phyloP scores from a whole-genome alignment of 2,329 filamentous ascomycete genomes.

The Hypoxylon sp. region DNA sequence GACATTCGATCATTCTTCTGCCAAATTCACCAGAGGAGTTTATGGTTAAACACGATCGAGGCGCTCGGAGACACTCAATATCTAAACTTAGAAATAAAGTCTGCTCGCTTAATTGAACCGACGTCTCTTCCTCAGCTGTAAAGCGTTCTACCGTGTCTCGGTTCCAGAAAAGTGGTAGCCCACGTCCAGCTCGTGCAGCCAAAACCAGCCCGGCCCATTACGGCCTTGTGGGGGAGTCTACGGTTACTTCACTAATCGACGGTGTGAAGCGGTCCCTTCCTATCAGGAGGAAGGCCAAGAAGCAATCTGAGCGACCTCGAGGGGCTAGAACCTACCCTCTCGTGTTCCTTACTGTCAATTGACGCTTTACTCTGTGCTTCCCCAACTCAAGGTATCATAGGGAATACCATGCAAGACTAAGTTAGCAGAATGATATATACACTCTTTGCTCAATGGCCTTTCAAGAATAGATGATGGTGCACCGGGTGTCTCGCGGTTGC shows the following conservation, averaged over 20 bases:
- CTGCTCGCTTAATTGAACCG: background rate
- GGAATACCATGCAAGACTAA: conserved; percentile 4
- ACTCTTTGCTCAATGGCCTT: background rate
- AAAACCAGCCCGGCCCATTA: background rate
- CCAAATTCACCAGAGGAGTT: too few species aligned
- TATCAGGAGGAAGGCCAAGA: background rate
- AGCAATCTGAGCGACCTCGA: background rate
- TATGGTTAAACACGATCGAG: background rate
- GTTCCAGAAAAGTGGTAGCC: background rate
- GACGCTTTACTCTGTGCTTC: background rate
- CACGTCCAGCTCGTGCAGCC: background rate
- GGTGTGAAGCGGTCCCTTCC: conserved; percentile 5
- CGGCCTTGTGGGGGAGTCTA: background rate
- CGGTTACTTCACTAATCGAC: background rate
- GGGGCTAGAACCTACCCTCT: background rate
- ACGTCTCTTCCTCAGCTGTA: conserved; percentile 3
- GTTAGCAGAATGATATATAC: background rate
- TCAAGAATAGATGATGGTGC: background rate
- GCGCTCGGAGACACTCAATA: background rate
- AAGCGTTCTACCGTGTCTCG: background rate
- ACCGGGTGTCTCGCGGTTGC: background rate
- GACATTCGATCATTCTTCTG: background rate
- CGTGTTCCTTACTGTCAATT: background rate
- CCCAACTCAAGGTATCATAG: background rate
- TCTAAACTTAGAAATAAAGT: conserved; percentile 18